These are phyloP conservation scores for Trichothecium roseum DNA, from an alignment of 2,329 filamentous ascomycete genomes.

Conservation along the genomic window DNA sequence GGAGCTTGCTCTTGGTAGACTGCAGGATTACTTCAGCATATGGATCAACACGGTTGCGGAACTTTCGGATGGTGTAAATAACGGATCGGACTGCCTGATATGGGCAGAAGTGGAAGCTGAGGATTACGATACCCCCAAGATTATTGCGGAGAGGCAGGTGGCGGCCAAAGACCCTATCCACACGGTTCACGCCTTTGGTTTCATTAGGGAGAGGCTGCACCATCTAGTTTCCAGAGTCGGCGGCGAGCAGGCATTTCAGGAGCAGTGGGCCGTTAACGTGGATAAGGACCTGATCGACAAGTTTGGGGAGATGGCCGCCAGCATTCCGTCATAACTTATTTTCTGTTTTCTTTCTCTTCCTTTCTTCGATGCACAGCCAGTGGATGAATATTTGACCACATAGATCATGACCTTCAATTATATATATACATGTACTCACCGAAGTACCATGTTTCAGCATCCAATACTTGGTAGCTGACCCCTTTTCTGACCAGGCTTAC, in stretches of 20 bases:
- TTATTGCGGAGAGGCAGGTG: constrained; percentile 41
- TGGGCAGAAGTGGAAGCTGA: constrained; percentile 28
- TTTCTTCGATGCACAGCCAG: too few species aligned
- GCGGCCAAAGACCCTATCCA: constrained; percentile 56
- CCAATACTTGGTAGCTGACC: not conserved
- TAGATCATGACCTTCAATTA: not conserved
- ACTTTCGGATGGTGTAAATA: constrained; percentile 48
- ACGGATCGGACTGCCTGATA: constrained; percentile 41
- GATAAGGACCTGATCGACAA: constrained; percentile 59
- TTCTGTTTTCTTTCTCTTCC: too few species aligned
- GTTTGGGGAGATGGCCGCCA: constrained; percentile 34
- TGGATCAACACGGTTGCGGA: constrained; percentile 65
- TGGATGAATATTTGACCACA: not conserved
- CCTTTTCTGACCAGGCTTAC: constrained; percentile 18
- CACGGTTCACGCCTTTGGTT: constrained; percentile 51
- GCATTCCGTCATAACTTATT: too few species aligned
- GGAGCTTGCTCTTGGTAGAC: constrained; percentile 44
- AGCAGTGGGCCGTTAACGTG: constrained; percentile 62
- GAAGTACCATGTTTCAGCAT: not conserved
- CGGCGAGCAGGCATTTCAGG: constrained; percentile 55
- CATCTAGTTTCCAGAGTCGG: constrained; percentile 49
- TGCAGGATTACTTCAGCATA: constrained; percentile 66
- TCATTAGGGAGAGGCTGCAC: constrained; percentile 52
- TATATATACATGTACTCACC: not conserved
- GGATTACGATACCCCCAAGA: constrained; percentile 48